Evolutionary conservation across 2,329 filamentous ascomycete species (phyloP), one percentile per base, ranked within the genome.

Genomic region (Fusarium dimerum): DNA sequence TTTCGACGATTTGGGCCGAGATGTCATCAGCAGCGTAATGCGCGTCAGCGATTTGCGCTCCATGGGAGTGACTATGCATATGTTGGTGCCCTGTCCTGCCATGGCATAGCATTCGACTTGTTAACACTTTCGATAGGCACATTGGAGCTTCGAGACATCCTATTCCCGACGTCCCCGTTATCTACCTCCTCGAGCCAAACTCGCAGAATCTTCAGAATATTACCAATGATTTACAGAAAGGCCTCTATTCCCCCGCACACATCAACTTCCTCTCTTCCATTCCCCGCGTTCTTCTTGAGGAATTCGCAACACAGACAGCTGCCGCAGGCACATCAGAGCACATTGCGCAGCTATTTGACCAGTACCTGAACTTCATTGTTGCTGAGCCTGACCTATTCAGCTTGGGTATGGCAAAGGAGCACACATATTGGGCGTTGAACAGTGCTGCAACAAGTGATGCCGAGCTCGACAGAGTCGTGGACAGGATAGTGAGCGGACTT

Each of bases 231-330:
- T 83, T 99, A 13, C 84, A 92, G 56, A 90, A 88, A 58, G 90
- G 87, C 44, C 82, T 99, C 29, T 99, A 99, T 73, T 88, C 90
- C 26, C 92, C 93, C 1, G 93, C 93, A 56, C 95, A 97, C 69
- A 85, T 99, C 74, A 99, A 99, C 77, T 97, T 99, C 72, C 84
- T 97, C 49, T 96, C 91, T 41, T 97, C 93, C 16, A 87, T 99
- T 70, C 90, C 93, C 5, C 84, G 94, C 57, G 88, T 92, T 8
- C 79, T 97, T 15, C 84, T 99, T 46, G 94, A 99, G 77, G 93
- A 97, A 56, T 97, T 99, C 69, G 94, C 92, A 5, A 81, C 89
- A 15, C 87, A 96, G 69, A 95, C 93, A 11, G 92, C 91, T 6
- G 77, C 88, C 30, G 86, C 91, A 12, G 90, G 87, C 26, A 96